Conservation (phyloP, 768 basidiomycete species). For the Xanthoconium purpureum region DNA sequence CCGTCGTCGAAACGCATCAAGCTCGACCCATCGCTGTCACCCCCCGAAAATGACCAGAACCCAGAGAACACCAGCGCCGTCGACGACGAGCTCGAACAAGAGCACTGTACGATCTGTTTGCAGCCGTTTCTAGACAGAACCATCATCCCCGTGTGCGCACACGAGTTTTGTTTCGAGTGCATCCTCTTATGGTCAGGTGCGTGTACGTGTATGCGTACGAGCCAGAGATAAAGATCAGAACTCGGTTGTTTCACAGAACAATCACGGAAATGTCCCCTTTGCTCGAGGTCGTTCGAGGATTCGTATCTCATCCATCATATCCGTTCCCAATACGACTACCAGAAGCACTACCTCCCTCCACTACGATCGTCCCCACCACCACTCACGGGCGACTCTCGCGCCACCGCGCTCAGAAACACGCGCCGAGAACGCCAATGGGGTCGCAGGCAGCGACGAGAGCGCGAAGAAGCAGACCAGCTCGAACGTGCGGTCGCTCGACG, state of each 20-base stretch:
- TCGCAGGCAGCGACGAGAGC: slow-evolving; percentile 44
- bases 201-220: slow-evolving; percentile 16
- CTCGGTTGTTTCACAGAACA: slow-evolving; percentile 45
- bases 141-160: slow-evolving; percentile 80
- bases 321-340: slow-evolving; percentile 74
- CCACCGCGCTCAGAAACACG: slow-evolving; percentile 28
- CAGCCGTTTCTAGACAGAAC: slow-evolving; percentile 75
- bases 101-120: slow-evolving; percentile 83
- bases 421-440: slow-evolving; percentile 55
- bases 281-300: slow-evolving; percentile 63
- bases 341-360: slow-evolving; percentile 75
- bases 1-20: slow-evolving; percentile 38
- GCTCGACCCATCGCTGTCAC: slow-evolving; percentile 26
- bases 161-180: slow-evolving; percentile 94
- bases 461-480: slow-evolving; percentile 64
- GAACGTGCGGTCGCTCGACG: slow-evolving; percentile 71
- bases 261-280: slow-evolving; percentile 76
- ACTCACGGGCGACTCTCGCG: slow-evolving; percentile 29
- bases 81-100: slow-evolving; percentile 5
- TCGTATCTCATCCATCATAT: slow-evolving; percentile 74
- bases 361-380: slow-evolving; percentile 48
- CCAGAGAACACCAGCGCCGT: not conserved
- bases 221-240: not conserved
- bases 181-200: slow-evolving; percentile 80
- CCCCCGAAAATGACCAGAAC: not conserved